Evolutionary conservation across 352 stramenopile genomes (phyloP).

Genomic region (Pythium scleroteichum): DNA sequence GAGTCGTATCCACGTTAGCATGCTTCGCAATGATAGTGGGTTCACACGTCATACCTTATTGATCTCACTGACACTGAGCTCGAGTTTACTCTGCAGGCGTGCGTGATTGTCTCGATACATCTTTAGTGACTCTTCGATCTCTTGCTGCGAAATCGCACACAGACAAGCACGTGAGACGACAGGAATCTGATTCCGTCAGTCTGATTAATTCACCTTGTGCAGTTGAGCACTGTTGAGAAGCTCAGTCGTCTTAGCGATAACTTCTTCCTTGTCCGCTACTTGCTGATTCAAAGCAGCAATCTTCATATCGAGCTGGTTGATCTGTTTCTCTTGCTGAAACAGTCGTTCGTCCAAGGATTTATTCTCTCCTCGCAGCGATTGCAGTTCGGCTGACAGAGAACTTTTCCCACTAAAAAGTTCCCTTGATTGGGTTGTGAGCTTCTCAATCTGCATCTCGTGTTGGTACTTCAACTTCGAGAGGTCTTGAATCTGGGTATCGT

Average conservation of each 20-base stretch:
- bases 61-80: slow-evolving; percentile 89
- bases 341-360: slow-evolving; percentile 80
- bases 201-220: slow-evolving; percentile 44
- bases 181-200: neutral
- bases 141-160: slow-evolving; percentile 33
- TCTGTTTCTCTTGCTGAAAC: slow-evolving; percentile 84
- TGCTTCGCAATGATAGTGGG: neutral
- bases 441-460: slow-evolving; percentile 74
- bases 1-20: neutral
- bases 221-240: slow-evolving; percentile 61
- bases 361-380: slow-evolving; percentile 61
- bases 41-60: slow-evolving; percentile 67
- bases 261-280: slow-evolving; percentile 72
- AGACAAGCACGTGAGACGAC: neutral
- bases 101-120: slow-evolving; percentile 88
- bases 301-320: slow-evolving; percentile 77
- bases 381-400: slow-evolving; percentile 46
- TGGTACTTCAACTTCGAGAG: slow-evolving; percentile 79
- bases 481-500: slow-evolving; percentile 50
- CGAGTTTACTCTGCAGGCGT: slow-evolving; percentile 84
- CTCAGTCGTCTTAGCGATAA: slow-evolving; percentile 72
- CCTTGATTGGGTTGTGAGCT: slow-evolving; percentile 60
- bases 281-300: slow-evolving; percentile 73
- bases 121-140: slow-evolving; percentile 85
- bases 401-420: slow-evolving; percentile 53